These are phyloP conservation scores for Pythium guiyangense DNA, from an alignment of 352 stramenopile species.

Conservation along the genomic window DNA sequence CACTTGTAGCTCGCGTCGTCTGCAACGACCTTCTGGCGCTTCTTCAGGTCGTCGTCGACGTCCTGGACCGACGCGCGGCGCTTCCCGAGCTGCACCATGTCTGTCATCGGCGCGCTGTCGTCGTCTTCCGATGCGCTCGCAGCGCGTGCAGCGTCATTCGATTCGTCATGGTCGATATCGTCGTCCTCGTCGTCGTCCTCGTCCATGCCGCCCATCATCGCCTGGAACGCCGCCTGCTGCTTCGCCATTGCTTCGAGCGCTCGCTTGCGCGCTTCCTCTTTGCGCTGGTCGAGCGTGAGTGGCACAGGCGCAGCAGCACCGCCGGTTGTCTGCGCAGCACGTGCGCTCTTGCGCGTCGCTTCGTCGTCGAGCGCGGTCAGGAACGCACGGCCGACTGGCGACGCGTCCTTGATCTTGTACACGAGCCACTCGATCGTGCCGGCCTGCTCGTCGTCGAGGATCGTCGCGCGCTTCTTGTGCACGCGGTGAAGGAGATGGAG, in stretches of 20 bases:
- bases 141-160: constrained; percentile 4
- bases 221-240: constrained; percentile 79
- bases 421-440: constrained; percentile 76
- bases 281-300: constrained; percentile 76
- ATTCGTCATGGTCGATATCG: constrained; percentile 26
- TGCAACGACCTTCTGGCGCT: constrained; percentile 36
- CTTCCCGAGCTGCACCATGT: constrained; percentile 32
- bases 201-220: constrained; percentile 65
- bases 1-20: constrained; percentile 58
- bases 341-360: constrained; percentile 21
- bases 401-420: constrained; percentile 47
- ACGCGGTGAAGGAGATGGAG: constrained; percentile 48
- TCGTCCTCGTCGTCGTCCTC: constrained; percentile 31
- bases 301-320: constrained; percentile 20
- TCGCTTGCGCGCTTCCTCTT: constrained; percentile 71
- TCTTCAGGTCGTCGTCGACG: constrained; percentile 25
- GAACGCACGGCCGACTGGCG: constrained; percentile 29
- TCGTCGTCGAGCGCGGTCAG: constrained; percentile 32
- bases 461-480: constrained; percentile 28
- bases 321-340: constrained; percentile 3
- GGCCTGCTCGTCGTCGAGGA: constrained; percentile 72
- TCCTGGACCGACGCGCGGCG: constrained; percentile 35
- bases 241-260: constrained; percentile 77
- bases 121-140: constrained; percentile 16
- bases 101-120: neutral